Conservation (phyloP, 495 filamentous ascomycete species). For the Penicillium angulare region DNA sequence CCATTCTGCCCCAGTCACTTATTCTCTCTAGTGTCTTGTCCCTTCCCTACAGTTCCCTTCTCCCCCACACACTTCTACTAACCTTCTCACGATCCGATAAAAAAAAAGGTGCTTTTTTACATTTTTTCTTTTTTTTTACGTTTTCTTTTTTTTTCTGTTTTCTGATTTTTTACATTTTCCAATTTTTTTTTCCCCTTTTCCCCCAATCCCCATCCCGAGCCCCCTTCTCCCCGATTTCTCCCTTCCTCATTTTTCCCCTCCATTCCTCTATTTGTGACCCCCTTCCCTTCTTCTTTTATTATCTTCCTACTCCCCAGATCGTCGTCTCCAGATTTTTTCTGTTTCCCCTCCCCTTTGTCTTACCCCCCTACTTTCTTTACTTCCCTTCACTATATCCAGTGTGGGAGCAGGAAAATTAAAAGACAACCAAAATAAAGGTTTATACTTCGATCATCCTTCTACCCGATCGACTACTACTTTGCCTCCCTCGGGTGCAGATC, state of each 20-base stretch:
- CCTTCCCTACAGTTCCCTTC: constrained; percentile 15
- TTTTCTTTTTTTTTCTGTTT: constrained; percentile 17
- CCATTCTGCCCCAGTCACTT: constrained; percentile 15
- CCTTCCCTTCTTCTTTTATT: constrained; percentile 33
- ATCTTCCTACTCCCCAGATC: constrained; percentile 39
- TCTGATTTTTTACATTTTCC: constrained; percentile 14
- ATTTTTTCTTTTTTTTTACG: constrained; percentile 19
- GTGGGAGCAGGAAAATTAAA: not conserved
- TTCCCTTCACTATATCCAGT: constrained; percentile 6
- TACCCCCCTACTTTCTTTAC: constrained; percentile 18
- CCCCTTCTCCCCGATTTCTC: constrained; percentile 35
- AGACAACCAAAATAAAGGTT: not conserved
- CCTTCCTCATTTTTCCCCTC: constrained; percentile 43
- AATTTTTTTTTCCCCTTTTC: constrained; percentile 13
- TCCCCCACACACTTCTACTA: constrained; percentile 22
- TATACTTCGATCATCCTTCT: constrained; percentile 6
- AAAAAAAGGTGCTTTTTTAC: too few species aligned
- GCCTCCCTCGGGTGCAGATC: constrained; percentile 31
- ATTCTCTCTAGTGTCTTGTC: too few species aligned
- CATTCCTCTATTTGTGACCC: constrained; percentile 29
- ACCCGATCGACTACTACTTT: constrained; percentile 5
- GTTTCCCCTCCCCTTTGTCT: constrained; percentile 9
- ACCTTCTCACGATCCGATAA: constrained; percentile 25
- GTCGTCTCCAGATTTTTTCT: constrained; percentile 30
- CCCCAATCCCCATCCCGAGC: constrained; percentile 30